Evolutionary conservation across 371 early-diverging fungal species (phyloP), one percentile per base, ranked within the genome.

Genomic region (Haplosporangium sp.): DNA sequence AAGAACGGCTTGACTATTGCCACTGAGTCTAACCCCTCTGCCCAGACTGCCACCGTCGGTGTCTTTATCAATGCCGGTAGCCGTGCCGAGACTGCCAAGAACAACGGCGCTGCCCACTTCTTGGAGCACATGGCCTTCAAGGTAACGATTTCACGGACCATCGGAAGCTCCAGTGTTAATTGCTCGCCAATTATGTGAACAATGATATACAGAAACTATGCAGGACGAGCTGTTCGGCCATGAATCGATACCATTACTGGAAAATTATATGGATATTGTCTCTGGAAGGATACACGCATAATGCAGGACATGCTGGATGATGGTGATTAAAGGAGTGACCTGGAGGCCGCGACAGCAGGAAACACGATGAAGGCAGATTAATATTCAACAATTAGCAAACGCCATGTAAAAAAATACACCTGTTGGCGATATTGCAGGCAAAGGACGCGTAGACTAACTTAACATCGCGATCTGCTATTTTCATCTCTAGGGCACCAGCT

Each of bases 81-180:
- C 69, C 91, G 98, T 69, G 95, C 93, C 74, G 99, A 99, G 86
- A 92, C 82, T 62, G 86, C 84, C 59, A 86, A 89, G 79, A 96
- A 94, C 86, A 98, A 98, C 76, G 99, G 99, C 21, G 91, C 94
- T 41, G 99, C 99, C 56, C 98, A 99, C 86, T 98, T 99, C 68
- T 84, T 99, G 55, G 99, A 99, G 85, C 99, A 99, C 83, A 96
- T 99, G 95, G 94, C 96, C 13, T 98, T 99, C 90, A 98, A 98
- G 92, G 97, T 95, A 86, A 40, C 10, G 11, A 45, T 8, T 50
- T 29, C 29, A 29, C 29, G 29, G 29, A 29, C 29, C 29, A 29
- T 4, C 4, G 29, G 29, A 29, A 2, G 29, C 29, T 29, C 29
- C 29, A 29, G 4, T 29, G 4, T 29, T 29, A 29, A 29, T 29